A percentile compares a stretch with the other conserved stretches of the same genome.
Evolutionary conservation across 139 green algal species (phyloP).

Genomic region (Closterium sp.): DNA sequence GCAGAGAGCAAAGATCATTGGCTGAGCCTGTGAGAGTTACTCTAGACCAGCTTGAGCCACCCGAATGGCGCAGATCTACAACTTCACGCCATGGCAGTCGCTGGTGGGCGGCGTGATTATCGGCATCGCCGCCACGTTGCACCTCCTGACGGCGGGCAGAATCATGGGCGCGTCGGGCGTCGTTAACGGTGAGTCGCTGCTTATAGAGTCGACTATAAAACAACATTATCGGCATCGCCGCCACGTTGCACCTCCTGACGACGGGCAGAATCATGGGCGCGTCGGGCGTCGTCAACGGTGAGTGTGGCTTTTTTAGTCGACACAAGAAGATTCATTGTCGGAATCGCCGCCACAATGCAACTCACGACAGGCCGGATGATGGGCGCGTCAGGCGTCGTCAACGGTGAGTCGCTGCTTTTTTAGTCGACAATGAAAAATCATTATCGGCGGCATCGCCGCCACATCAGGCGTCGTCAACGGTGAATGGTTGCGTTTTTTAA

Average conservation of each 20-base stretch:
- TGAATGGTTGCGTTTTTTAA: too few relatives aligned
- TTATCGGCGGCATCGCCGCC: too few relatives aligned
- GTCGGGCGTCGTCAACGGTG: background rate
- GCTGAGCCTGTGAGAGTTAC: too few relatives aligned
- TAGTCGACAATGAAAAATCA: too few relatives aligned
- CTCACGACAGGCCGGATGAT: background rate
- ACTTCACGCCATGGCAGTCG: conserved; percentile 1
- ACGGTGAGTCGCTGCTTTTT: too few relatives aligned
- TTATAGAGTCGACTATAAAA: too few relatives aligned
- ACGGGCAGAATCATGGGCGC: conserved; percentile 10
- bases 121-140: background rate
- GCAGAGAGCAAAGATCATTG: background rate
- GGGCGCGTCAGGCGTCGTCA: background rate
- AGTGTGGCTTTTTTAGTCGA: too few relatives aligned
- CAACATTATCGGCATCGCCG: too few relatives aligned
- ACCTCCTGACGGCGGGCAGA: background rate
- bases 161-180: conserved; percentile 9
- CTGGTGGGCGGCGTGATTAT: conserved; percentile 5
- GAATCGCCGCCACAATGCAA: background rate
- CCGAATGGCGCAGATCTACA: background rate
- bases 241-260: background rate
- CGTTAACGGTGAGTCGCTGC: background rate
- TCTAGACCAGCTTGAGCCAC: background rate
- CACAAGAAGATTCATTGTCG: too few relatives aligned
- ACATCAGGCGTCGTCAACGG: too few relatives aligned